Evolutionary conservation across 352 stramenopile genomes (phyloP), one percentile per base, ranked within the genome.

Genomic region (Phytophthora uliginosa): DNA sequence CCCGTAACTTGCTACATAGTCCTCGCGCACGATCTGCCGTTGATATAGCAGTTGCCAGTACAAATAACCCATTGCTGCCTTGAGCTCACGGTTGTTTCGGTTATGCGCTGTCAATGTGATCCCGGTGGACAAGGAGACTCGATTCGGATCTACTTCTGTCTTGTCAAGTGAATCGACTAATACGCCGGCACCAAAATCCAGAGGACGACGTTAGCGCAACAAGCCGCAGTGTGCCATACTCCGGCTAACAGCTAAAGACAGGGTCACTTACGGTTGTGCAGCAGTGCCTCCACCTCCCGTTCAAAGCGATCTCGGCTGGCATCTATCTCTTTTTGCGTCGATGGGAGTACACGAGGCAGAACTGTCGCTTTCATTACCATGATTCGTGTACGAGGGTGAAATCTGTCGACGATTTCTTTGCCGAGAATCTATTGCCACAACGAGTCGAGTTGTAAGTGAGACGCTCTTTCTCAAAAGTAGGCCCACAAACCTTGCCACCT

Each of bases 21-120:
- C 69, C 70, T 79, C 78, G 12, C 55, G 63, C 13, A 92, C 63
- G 53, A 85, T 61, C 4, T 78, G 52, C 5, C 71, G 64, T 10
- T 74, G 31, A 36, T 90, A 74, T 15, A 91, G 69, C 9, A 92
- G 63, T 18, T 78, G 64, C 53, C 75, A 67, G 57, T 94, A 94
- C 64, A 94, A 75, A n/a, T 63, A 56, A 0, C 73, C 84, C 20
- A 93, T 66, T 48, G 79, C 77, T 12, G 50, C 50, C 50, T 91
- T 92, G 36, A 94, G 76, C n/a, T 82, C 59, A 50, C 84, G 77
- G 59, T 93, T 94, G 71, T 91, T 94, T 65, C 77, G 69, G 60
- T 93, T 88, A 76, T 94, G 87, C 1, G 81, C 63, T 36, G 85
- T 88, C 64, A 94, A 67, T 3, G 74, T 84, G 13, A 92, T 77